phyloP scores from a whole-genome alignment of 352 stramenopile species.

The Globisporangium nunn region DNA sequence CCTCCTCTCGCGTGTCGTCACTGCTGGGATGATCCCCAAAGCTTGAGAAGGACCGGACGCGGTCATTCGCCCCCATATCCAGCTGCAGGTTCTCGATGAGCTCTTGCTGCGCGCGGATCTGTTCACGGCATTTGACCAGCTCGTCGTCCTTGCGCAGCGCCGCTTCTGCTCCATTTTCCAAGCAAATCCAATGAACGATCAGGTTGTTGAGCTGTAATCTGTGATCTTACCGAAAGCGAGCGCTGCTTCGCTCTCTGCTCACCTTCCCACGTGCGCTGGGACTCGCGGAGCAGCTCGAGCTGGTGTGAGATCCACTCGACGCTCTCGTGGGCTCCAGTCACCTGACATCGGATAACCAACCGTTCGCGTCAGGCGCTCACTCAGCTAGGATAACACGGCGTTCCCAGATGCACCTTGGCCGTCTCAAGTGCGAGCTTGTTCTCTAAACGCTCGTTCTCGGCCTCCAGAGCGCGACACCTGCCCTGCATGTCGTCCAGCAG shows the following conservation, averaged over 20 bases:
- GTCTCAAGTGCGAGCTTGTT: slow-evolving; percentile 30
- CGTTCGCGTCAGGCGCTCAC: no score
- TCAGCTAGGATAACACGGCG: no score
- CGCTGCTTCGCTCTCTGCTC: no score
- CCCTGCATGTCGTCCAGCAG: slow-evolving; percentile 61
- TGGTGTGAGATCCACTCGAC: no score
- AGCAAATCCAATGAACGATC: no score
- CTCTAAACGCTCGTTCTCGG: slow-evolving; percentile 29
- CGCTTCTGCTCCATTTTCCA: no score
- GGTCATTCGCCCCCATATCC: slow-evolving; percentile 17
- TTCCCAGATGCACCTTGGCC: slow-evolving; percentile 19
- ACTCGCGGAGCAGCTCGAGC: no score
- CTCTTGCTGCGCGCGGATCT: slow-evolving; percentile 57
- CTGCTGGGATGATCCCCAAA: slow-evolving; percentile 7
- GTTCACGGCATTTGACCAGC: slow-evolving; percentile 28
- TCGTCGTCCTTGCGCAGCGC: slow-evolving; percentile 14
- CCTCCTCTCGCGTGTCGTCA: slow-evolving; percentile 30
- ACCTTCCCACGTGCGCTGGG: no score
- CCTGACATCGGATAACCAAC: no score
- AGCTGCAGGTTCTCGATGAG: slow-evolving; percentile 51
- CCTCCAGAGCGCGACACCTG: slow-evolving; percentile 44
- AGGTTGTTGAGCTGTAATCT: no score
- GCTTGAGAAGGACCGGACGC: slow-evolving; percentile 2
- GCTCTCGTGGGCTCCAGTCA: no score
- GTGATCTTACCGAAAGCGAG: no score